These are phyloP conservation scores for Melaleuca quinquenervia DNA, from an alignment of 345 rosid genomes.

Conservation along the genomic window DNA sequence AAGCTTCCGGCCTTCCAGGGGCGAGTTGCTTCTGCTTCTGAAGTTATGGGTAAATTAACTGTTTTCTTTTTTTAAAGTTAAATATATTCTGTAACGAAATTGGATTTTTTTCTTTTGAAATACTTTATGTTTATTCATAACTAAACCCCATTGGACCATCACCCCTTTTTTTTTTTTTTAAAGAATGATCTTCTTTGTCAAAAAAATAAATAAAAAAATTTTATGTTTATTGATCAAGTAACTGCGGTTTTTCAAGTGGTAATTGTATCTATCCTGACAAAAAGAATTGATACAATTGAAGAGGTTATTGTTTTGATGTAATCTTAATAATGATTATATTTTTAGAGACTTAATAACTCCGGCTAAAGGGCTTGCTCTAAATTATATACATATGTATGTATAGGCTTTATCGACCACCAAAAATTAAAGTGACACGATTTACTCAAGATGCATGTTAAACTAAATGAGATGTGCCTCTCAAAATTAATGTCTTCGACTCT, in stretches of 20 bases:
- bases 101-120: background rate
- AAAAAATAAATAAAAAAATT: too few species aligned
- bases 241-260: background rate
- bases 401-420: too few species aligned
- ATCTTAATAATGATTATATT: too few species aligned
- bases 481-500: too few species aligned
- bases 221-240: background rate
- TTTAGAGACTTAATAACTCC: too few species aligned
- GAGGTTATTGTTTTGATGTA: background rate
- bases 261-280: background rate
- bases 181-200: fast-evolving
- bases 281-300: background rate
- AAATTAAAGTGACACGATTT: too few species aligned
- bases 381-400: too few species aligned
- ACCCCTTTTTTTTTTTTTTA: too few species aligned
- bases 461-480: too few species aligned
- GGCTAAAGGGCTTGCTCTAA: too few species aligned
- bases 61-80: background rate
- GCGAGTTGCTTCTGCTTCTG: background rate
- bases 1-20: background rate
- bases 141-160: background rate
- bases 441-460: too few species aligned
- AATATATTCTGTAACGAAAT: background rate
- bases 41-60: too few species aligned
- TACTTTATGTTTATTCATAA: background rate